Evolutionary conservation across 2,329 filamentous ascomycete genomes (phyloP), one percentile per base, ranked within the genome.

Genomic region (Trichophyton simii): DNA sequence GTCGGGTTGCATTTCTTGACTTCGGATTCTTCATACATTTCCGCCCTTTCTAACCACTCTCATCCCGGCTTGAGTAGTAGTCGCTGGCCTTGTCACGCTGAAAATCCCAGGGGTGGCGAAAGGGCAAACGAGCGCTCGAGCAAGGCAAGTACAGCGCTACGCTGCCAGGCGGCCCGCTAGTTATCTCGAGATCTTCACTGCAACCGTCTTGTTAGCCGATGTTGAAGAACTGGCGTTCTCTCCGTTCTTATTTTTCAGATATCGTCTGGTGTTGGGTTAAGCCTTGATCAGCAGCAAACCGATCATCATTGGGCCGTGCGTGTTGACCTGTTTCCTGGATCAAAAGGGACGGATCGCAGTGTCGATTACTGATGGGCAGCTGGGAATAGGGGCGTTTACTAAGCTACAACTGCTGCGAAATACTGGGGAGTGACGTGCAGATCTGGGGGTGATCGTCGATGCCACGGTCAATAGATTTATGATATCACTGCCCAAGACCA

Each of bases 221-320:
- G 25, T 55, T 36, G 52, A 28, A 38, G 52, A 25, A 55, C 52
- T 20, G 52, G 28, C 28, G 52, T 38, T 20, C 52, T 7, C 18
- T 9, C 18, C n/a, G 2, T 20, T 44, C n/a, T 44, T 44, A 7
- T 7, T 18, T 42, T 7, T 44, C 15, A 2, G 15, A 36, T 55
- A 31, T n/a, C 18, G 11, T 28, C 28, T 36, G 52, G n/a, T 36
- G 31, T 55, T 55, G 7, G 52, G 52, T 36, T 55, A 55, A 55
- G 52, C 52, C 52, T 55, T 55, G 52, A 55, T 55, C 52, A 55
- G 52, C 52, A 55, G 52, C n/a, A 55, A 25, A 18, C 31, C 13
- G 52, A 55, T 55, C 52, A 54, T 54, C 50, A 55, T 36, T 31
- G 52, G 52, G 18, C 52, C 52, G 52, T 34, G 52, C 52, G 6